Conservation (phyloP, 345 rosid species). For the Iberis pinnata region DNA sequence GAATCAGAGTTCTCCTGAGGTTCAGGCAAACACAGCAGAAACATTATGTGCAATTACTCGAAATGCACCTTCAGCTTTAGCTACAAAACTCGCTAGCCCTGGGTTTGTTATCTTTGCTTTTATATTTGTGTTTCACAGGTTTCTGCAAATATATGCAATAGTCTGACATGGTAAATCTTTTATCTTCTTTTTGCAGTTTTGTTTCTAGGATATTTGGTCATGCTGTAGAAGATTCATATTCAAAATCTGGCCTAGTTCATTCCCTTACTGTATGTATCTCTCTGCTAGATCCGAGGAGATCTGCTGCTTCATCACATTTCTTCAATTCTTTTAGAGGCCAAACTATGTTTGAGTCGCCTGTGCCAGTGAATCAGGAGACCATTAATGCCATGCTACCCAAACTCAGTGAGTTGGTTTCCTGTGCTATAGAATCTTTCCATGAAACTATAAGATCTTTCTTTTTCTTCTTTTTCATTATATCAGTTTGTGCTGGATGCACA, state of each 20-base stretch:
- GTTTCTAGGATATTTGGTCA: slow-evolving; percentile 70
- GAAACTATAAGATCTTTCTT: neutral
- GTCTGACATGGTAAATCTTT: slow-evolving; percentile 9
- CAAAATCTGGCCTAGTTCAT: slow-evolving; percentile 79
- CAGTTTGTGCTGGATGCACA: slow-evolving; percentile 2
- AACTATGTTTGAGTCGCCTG: slow-evolving; percentile 67
- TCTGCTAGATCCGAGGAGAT: slow-evolving; percentile 76
- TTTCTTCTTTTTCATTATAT: slow-evolving; percentile 8
- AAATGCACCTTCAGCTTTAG: slow-evolving; percentile 69
- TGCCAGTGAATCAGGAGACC: slow-evolving; percentile 78
- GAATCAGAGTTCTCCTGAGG: slow-evolving; percentile 72
- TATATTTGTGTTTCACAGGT: slow-evolving; percentile 13
- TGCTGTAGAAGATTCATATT: slow-evolving; percentile 75
- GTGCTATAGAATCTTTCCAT: slow-evolving; percentile 8
- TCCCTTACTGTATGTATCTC: slow-evolving; percentile 80
- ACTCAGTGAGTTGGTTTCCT: slow-evolving; percentile 52
- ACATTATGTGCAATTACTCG: slow-evolving; percentile 75
- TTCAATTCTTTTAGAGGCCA: slow-evolving; percentile 80
- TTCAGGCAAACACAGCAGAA: slow-evolving; percentile 92
- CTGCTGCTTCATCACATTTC: slow-evolving; percentile 48
- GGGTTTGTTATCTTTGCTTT: slow-evolving; percentile 36
- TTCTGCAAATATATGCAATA: slow-evolving; percentile 12
- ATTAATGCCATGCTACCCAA: slow-evolving; percentile 87
- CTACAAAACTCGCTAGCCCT: slow-evolving; percentile 67
- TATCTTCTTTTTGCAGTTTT: slow-evolving; percentile 46